Conservation (phyloP, 345 rosid genomes). For the Lenwebbia sp. region DNA sequence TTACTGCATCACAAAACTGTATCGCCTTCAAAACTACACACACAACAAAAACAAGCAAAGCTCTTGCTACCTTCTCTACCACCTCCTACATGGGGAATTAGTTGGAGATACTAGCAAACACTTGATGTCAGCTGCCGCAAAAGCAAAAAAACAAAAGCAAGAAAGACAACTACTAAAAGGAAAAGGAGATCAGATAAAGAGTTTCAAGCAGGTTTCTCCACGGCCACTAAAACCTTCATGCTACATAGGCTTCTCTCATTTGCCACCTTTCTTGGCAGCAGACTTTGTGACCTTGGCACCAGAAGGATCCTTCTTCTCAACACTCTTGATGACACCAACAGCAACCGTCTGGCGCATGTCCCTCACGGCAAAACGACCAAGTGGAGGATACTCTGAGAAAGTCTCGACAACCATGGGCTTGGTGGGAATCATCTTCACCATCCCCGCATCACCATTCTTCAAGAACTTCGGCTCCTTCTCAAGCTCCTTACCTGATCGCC, state of each 20-base stretch:
- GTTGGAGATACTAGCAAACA: background rate
- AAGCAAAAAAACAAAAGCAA: background rate
- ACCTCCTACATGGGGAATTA: background rate
- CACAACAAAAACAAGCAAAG: background rate
- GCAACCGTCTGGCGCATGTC: conserved; percentile 28
- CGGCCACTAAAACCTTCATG: background rate
- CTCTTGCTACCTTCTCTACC: background rate
- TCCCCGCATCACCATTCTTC: conserved; percentile 28
- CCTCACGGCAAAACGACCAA: conserved; percentile 27
- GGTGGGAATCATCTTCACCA: conserved; percentile 22
- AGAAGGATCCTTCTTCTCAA: conserved; percentile 20
- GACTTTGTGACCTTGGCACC: conserved; percentile 25
- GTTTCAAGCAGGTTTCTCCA: background rate
- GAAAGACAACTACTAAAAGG: background rate
- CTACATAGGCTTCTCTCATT: background rate
- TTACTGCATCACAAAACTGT: background rate
- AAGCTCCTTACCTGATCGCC: conserved; percentile 25
- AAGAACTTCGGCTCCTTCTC: conserved; percentile 38
- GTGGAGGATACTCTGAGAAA: conserved; percentile 19
- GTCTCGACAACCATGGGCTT: conserved; percentile 27
- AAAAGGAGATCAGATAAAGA: background rate
- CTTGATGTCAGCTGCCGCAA: background rate
- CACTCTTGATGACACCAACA: conserved; percentile 22
- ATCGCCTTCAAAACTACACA: background rate
- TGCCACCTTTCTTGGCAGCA: conserved; percentile 8